Conservation (phyloP, 306 rosid genomes). For the Prunus davidiana region DNA sequence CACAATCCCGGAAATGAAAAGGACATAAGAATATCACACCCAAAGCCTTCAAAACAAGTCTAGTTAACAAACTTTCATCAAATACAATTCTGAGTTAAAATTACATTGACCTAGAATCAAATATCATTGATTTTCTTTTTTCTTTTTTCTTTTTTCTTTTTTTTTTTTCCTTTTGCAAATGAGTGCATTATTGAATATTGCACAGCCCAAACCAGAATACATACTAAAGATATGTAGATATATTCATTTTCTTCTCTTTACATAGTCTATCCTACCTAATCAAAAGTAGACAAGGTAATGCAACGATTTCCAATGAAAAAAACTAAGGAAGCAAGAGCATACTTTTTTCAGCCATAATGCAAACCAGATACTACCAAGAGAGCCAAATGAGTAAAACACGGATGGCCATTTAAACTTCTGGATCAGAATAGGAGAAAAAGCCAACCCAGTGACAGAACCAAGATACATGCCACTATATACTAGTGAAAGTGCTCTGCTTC, state of each 20-base stretch:
- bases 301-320: conserved; percentile 10
- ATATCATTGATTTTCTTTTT: neutral
- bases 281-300: neutral
- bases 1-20: neutral
- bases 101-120: neutral
- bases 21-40: neutral
- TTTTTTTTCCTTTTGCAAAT: neutral
- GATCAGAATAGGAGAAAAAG: conserved; percentile 69
- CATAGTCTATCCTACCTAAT: neutral
- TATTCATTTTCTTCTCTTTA: neutral
- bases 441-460: conserved; percentile 94
- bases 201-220: neutral
- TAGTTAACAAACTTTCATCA: conserved; percentile 2
- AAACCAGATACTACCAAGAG: conserved; percentile 97
- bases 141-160: too few relatives aligned
- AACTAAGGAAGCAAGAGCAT: conserved; percentile 30
- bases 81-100: neutral
- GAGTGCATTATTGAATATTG: neutral
- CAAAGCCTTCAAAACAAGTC: neutral
- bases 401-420: conserved; percentile 92
- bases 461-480: conserved; percentile 99
- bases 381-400: conserved; percentile 91
- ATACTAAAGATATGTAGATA: neutral
- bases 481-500: conserved; percentile 93
- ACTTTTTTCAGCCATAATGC: conserved; percentile 80